Base-by-base conservation (phyloP, 73 alveolate species). In the Blepharisma japonicum region DNA sequence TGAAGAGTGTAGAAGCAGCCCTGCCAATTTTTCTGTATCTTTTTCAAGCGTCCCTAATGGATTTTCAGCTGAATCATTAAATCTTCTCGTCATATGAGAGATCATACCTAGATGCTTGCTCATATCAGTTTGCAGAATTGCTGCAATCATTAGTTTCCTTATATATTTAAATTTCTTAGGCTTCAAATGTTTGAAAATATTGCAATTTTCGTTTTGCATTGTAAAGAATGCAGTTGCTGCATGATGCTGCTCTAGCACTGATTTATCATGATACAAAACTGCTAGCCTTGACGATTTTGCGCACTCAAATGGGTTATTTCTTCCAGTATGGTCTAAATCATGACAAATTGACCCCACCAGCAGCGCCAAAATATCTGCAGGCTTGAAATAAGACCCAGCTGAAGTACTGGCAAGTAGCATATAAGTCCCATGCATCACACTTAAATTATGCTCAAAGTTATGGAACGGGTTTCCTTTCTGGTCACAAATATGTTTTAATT, bases 91-190 rank as follows among this genome's bases (percentile, higher is more conserved):
- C 21, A 80, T 46, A 32, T 39, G 45, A n/a, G 79, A 56, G 0
- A 83, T 23, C 56, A 83, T 56, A 45, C 71, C 82, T 45, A 71
- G 45, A 81, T 94, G 98, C 71, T 80, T 86, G 27, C 92, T 91
- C 96, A 91, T 94, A 81, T 94, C 98, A 6, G 98, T 94, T 7
- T 93, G 91, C n/a, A 94, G 84, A 6, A 94, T 92, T 66, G 91
- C 83, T 50, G 76, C 87, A 25, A 94, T 83, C 81, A 91, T 79
- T 78, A 88, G 77, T 80, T 91, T 90, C 81, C 98, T 86, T 68
- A 94, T 79, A 47, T 46, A 23, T 66, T 80, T 85, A 50, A 45
- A 45, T 49, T 82, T 67, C 8, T 86, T 77, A 20, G 27, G 66
- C 42, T 79, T 71, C 6, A 86, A 54, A 6, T 72, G 80, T 68